Base-by-base conservation (phyloP, 441 rosid genomes). In the Arabidopsis hybrid region DNA sequence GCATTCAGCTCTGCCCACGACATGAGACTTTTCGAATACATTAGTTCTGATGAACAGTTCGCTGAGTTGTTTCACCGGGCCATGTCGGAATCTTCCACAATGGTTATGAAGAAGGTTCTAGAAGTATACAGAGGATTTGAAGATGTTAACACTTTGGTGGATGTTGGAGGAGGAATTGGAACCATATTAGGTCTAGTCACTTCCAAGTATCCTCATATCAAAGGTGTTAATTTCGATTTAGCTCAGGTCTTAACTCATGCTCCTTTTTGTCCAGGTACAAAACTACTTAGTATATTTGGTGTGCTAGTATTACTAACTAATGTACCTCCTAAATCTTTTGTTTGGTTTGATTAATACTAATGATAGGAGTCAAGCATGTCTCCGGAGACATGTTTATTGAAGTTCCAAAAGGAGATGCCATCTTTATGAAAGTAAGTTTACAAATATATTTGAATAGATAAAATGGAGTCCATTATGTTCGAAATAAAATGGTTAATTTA, bases 91-190 rank as follows among this genome's bases (percentile, higher is more conserved):
- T 8, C 45, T 32, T 64, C 74, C 14, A 65, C 1, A 2, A 13
- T 75, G 38, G 29, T 58, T 7, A 78, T 73, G 29, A 81, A 74
- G 32, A 62, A 68, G 10, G 32, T 63, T 52, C 8, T 78, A 51
- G 70, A 78, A 51, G 53, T 67, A n/a, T 67, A 78, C 67, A 52
- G 1, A 78, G 75, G 81, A 60, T 73, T 78, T 21, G 51, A 78
- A 47, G 51, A 62, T 47, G 58, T 73, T 8, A 63, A 40, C 8
- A 53, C 56, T n/a, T 39, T 73, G 8, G 81, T 78, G 9, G 81
- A 78, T 67, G 73, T 78, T 0, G 78, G 78, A 67, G 81, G 78
- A 65, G 78, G 74, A 62, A 38, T 0, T 59, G 81, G 78, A 1
- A 74, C 60, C 43, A 21, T 10, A 8, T 14, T 78, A 49, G 36